Conservation (phyloP, 768 basidiomycete species). For the Hypholoma fasciculare region DNA sequence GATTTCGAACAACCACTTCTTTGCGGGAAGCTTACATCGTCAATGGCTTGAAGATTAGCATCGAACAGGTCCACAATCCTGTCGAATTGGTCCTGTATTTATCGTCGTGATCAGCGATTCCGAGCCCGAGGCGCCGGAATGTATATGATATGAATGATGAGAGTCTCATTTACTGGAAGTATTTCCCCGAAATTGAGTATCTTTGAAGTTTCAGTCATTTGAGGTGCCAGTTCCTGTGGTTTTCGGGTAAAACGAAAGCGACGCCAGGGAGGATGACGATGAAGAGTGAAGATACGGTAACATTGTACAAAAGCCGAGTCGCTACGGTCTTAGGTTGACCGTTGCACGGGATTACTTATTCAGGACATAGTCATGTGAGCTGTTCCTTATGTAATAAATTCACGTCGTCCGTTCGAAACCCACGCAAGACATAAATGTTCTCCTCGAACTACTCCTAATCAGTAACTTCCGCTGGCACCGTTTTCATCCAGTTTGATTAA, state of each 20-base stretch:
- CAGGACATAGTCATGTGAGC: too few species aligned
- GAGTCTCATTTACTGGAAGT: background rate
- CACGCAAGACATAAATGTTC: too few species aligned
- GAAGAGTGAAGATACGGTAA: too few species aligned
- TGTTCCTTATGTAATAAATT: too few species aligned
- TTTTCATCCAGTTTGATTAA: too few species aligned
- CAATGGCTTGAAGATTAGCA: constrained; percentile 61
- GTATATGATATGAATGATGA: background rate
- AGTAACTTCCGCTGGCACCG: too few species aligned
- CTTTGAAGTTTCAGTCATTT: background rate
- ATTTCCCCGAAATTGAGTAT: background rate
- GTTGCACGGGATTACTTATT: too few species aligned
- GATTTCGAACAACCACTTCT: background rate
- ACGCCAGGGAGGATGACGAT: background rate
- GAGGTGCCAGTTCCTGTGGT: background rate
- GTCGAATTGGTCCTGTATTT: constrained; percentile 69
- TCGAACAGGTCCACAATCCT: constrained; percentile 57
- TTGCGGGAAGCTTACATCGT: constrained; percentile 51
- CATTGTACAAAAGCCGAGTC: too few species aligned
- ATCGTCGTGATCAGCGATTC: background rate
- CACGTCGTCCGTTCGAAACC: too few species aligned
- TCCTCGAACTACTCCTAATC: too few species aligned
- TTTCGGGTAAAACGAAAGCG: background rate
- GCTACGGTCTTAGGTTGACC: too few species aligned
- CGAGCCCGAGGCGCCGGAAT: background rate